phyloP scores from a whole-genome alignment of 1,284 basidiomycete species.

The Ganoderma sinense region DNA sequence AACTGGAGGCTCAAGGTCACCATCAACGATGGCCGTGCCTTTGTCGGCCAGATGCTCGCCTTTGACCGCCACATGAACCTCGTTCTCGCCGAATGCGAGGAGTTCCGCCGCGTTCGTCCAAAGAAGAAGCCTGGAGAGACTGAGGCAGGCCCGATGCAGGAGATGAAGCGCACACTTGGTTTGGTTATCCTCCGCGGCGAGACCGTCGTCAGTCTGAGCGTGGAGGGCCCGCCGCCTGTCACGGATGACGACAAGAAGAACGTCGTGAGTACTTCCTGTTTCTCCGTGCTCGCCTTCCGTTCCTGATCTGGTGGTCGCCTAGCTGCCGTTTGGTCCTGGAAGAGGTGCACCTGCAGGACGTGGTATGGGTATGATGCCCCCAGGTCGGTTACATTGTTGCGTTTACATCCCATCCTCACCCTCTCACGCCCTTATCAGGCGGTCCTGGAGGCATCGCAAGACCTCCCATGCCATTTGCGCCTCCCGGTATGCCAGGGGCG shows the following conservation, averaged over 20 bases:
- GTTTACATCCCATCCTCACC: neutral
- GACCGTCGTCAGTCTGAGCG: slow-evolving; percentile 93
- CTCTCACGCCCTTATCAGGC: slow-evolving; percentile 47
- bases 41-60: slow-evolving; percentile 98
- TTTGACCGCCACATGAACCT: slow-evolving; percentile 99
- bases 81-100: slow-evolving; percentile 97
- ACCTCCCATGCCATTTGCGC: slow-evolving; percentile 86
- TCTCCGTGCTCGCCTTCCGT: neutral
- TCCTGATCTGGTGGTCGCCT: slow-evolving; percentile 13
- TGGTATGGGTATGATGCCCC: slow-evolving; percentile 96
- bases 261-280: slow-evolving; percentile 49
- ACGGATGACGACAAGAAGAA: slow-evolving; percentile 91
- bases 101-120: slow-evolving; percentile 88
- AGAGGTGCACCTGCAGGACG: slow-evolving; percentile 95
- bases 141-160: slow-evolving; percentile 84
- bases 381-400: slow-evolving; percentile 61
- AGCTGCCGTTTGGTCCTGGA: slow-evolving; percentile 92
- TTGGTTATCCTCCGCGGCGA: slow-evolving; percentile 97
- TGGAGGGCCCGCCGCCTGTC: slow-evolving; percentile 95
- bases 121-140: slow-evolving; percentile 84
- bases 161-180: slow-evolving; percentile 96
- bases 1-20: slow-evolving; percentile 98
- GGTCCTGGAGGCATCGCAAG: slow-evolving; percentile 77
- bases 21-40: slow-evolving; percentile 95
- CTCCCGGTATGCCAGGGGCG: slow-evolving; percentile 76